A percentile compares a stretch with the other conserved stretches of the same genome.
Evolutionary conservation across 495 filamentous ascomycete species (phyloP).

Genomic region (Talaromyces proteolyticus): DNA sequence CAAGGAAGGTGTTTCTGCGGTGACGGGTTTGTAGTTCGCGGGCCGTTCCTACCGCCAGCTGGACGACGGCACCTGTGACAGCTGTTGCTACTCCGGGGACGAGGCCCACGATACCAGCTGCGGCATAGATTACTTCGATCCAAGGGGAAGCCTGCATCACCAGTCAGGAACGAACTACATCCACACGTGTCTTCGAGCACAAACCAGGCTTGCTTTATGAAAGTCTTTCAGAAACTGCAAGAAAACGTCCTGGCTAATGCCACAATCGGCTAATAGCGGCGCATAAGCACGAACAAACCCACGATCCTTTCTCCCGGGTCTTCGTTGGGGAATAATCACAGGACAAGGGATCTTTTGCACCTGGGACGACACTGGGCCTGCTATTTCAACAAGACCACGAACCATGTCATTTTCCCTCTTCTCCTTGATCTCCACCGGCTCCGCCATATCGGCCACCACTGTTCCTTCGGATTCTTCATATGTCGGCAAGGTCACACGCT

Average conservation of each 20-base stretch:
- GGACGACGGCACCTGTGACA: constrained; percentile 32
- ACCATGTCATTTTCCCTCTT: not conserved
- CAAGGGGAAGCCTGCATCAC: not conserved
- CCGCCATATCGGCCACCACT: not conserved
- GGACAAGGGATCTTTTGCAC: constrained; percentile 17
- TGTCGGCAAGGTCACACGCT: not conserved
- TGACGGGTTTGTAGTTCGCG: constrained; percentile 13
- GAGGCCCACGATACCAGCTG: constrained; percentile 26
- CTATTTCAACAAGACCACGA: constrained; percentile 9
- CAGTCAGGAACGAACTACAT: not conserved
- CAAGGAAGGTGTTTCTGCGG: constrained; percentile 48
- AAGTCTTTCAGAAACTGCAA: constrained; percentile 46
- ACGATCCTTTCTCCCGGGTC: constrained; percentile 21
- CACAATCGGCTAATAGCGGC: constrained; percentile 40
- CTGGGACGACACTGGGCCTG: constrained; percentile 6
- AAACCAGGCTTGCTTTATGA: no score
- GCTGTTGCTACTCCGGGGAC: constrained; percentile 36
- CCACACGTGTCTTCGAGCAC: no score
- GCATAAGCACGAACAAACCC: constrained; percentile 41
- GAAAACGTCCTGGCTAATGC: constrained; percentile 46
- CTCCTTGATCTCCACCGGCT: not conserved
- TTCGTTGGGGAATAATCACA: constrained; percentile 26
- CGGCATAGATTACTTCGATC: constrained; percentile 38
- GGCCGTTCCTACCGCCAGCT: constrained; percentile 19
- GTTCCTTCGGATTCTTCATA: not conserved